Conservation (phyloP, 2,329 filamentous ascomycete genomes). For the Cordyceps cateniannulata region DNA sequence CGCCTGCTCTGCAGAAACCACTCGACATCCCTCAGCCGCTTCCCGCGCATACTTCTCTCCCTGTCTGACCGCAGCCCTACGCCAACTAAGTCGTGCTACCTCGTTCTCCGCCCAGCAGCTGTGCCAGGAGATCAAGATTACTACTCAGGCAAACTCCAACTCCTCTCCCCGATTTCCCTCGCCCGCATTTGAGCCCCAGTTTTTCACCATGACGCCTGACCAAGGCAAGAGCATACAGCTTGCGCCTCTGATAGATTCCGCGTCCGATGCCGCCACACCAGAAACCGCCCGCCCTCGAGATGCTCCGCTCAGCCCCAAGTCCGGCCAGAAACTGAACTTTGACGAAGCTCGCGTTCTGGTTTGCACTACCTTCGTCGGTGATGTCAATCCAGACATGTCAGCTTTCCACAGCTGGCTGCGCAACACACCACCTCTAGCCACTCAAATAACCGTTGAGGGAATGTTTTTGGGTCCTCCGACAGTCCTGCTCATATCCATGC, state of each 20-base stretch:
- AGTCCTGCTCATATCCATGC: constrained; percentile 61
- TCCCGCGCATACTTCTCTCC: constrained; percentile 49
- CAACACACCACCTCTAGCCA: constrained; percentile 47
- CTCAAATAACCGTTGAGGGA: constrained; percentile 57
- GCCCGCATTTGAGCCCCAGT: constrained; percentile 23
- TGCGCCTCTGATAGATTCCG: constrained; percentile 33
- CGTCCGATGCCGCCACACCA: neutral
- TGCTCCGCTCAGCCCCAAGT: constrained; percentile 35
- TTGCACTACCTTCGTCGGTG: constrained; percentile 60
- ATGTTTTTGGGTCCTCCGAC: constrained; percentile 63
- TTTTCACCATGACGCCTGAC: constrained; percentile 50
- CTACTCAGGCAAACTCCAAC: constrained; percentile 30
- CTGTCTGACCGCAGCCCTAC: constrained; percentile 48
- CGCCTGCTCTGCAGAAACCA: constrained; percentile 43
- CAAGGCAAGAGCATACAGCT: constrained; percentile 48
- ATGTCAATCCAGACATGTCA: constrained; percentile 59
- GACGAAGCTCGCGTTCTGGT: constrained; percentile 58
- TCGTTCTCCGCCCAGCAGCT: constrained; percentile 48
- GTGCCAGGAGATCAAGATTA: constrained; percentile 46
- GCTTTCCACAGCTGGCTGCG: constrained; percentile 62
- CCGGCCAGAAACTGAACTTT: constrained; percentile 50
- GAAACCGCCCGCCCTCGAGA: constrained; percentile 21
- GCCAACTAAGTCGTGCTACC: constrained; percentile 47
- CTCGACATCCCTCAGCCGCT: constrained; percentile 25
- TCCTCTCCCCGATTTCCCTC: constrained; percentile 34